These are phyloP conservation scores for Selaginella moellendorffii DNA, from an alignment of 75 land plant species.

Conservation along the genomic window DNA sequence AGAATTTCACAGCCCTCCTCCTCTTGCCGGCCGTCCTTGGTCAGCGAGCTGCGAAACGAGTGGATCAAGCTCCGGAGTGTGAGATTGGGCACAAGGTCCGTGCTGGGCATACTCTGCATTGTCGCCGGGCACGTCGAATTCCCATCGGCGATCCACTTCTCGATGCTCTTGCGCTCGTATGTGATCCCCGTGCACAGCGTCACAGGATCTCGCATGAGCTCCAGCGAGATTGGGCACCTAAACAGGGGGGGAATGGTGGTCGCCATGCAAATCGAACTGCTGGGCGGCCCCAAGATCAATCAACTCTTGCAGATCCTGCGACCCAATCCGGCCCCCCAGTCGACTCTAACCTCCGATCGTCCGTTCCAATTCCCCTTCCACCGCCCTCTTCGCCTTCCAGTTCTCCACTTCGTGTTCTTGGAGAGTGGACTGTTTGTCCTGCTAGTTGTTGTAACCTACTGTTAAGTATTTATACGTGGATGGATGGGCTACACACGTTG, in stretches of 20 bases:
- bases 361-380: too few species aligned
- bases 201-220: slow-evolving; percentile 78
- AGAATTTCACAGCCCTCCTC: not conserved
- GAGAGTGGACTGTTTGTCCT: too few species aligned
- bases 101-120: slow-evolving; percentile 47
- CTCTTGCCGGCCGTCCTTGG: not conserved
- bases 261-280: too few species aligned
- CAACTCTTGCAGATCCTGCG: too few species aligned
- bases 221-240: slow-evolving; percentile 75
- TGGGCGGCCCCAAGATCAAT: too few species aligned
- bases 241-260: slow-evolving; percentile 44
- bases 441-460: too few species aligned
- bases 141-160: slow-evolving; percentile 58
- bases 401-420: too few species aligned
- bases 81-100: slow-evolving; percentile 57
- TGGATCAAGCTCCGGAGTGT: slow-evolving; percentile 63
- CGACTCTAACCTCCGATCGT: too few species aligned
- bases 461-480: too few species aligned
- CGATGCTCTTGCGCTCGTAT: slow-evolving; percentile 66
- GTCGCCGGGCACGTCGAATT: slow-evolving; percentile 73
- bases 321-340: too few species aligned
- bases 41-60: not conserved
- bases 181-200: slow-evolving; percentile 71
- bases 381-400: too few species aligned
- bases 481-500: too few species aligned